Percentiles rank a stretch among this genome's conserved stretches.
phyloP scores from a whole-genome alignment of 2,329 filamentous ascomycete genomes.

The Fusarium ramigenum region DNA sequence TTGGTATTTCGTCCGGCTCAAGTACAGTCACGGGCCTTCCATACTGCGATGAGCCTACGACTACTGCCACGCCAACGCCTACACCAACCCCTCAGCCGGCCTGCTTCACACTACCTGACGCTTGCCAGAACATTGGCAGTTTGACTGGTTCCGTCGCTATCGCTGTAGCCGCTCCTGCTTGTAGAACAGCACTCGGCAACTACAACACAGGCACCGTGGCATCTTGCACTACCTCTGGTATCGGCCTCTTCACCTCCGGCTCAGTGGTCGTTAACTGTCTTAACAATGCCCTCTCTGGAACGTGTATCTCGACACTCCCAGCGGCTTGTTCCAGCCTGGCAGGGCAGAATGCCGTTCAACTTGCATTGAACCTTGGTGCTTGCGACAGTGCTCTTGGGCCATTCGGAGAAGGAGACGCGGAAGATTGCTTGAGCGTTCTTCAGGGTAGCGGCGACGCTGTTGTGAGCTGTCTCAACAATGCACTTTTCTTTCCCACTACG shows the following conservation, averaged over 20 bases:
- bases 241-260: neutral
- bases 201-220: neutral
- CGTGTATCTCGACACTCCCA: neutral
- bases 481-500: neutral
- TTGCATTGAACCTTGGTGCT: neutral
- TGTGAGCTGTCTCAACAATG: neutral
- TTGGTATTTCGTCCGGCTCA: neutral
- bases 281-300: neutral
- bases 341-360: neutral
- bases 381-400: neutral
- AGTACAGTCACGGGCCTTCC: neutral
- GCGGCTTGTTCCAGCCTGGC: neutral
- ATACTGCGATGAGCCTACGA: neutral
- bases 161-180: neutral
- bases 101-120: neutral
- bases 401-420: fast-evolving
- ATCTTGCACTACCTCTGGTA: neutral
- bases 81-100: neutral
- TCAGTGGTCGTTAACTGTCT: neutral
- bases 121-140: fast-evolving
- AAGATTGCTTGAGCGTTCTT: neutral
- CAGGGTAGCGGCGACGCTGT: neutral
- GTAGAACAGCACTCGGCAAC: neutral
- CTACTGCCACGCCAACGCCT: neutral
- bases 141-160: neutral